Conservation (phyloP, 768 basidiomycete genomes). For the Podaxis sp. region DNA sequence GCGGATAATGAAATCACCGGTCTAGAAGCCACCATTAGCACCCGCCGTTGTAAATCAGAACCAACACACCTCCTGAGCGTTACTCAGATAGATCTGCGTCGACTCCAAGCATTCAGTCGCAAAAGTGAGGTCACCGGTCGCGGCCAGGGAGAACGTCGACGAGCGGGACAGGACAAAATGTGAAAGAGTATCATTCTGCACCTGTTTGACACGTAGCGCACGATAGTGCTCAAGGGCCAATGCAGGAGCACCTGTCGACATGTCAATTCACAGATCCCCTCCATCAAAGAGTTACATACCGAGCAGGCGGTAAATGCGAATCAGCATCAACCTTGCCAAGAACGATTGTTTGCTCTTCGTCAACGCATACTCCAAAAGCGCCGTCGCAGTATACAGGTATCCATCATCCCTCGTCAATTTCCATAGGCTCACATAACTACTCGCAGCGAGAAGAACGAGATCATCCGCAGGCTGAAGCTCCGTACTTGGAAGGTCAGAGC, state of each 20-base stretch:
- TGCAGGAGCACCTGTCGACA: conserved; percentile 63
- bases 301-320: conserved; percentile 80
- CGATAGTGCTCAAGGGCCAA: conserved; percentile 80
- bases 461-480: conserved; percentile 91
- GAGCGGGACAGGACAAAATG: conserved; percentile 79
- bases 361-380: conserved; percentile 71
- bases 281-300: conserved; percentile 40
- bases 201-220: conserved; percentile 74
- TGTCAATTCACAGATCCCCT: background rate
- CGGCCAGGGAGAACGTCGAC: conserved; percentile 75
- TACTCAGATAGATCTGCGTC: conserved; percentile 78
- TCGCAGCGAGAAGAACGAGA: conserved; percentile 72
- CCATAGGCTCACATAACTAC: conserved; percentile 68
- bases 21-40: conserved; percentile 37
- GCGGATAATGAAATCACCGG: conserved; percentile 76
- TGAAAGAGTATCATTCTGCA: conserved; percentile 88
- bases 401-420: conserved; percentile 50
- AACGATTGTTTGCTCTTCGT: conserved; percentile 78
- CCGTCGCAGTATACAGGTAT: conserved; percentile 62
- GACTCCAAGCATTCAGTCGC: conserved; percentile 76
- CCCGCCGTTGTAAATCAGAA: conserved; percentile 1
- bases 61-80: conserved; percentile 70
- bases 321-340: conserved; percentile 71
- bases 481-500: conserved; percentile 61
- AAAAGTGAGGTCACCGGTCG: conserved; percentile 74